phyloP scores from a whole-genome alignment of 1,139 yeast species.

The Zhuliangozyma parablackwelliae region DNA sequence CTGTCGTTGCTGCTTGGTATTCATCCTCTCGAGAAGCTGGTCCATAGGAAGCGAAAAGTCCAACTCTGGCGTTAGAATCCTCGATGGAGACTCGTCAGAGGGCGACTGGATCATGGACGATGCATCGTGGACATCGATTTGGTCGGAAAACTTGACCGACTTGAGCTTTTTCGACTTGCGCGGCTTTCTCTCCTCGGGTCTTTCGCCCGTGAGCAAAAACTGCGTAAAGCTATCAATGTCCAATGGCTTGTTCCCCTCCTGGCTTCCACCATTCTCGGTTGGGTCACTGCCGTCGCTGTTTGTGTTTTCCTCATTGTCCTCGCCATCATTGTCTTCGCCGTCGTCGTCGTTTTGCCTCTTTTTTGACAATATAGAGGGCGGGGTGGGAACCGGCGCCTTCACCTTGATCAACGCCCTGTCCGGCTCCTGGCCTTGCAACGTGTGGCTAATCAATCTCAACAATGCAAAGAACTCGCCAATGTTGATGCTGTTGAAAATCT shows the following conservation, averaged over 20 bases:
- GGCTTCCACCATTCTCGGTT: conserved; percentile 1
- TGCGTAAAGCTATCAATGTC: conserved; percentile 75
- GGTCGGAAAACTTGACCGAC: conserved; percentile 69
- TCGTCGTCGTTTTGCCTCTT: conserved; percentile 46
- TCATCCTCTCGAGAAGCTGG: conserved; percentile 49
- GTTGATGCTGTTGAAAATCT: conserved; percentile 49
- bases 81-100: conserved; percentile 10
- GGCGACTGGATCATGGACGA: conserved; percentile 25
- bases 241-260: conserved; percentile 27
- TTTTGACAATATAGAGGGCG: conserved; percentile 61
- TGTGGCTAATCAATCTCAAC: conserved; percentile 59
- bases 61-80: conserved; percentile 13
- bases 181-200: conserved; percentile 43
- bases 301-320: conserved; percentile 18
- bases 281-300: not conserved
- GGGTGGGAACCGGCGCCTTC: conserved; percentile 60
- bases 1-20: conserved; percentile 22
- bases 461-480: conserved; percentile 77
- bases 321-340: conserved; percentile 26
- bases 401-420: conserved; percentile 45
- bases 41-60: conserved; percentile 74
- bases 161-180: conserved; percentile 41
- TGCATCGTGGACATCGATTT: conserved; percentile 40
- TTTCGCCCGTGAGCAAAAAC: conserved; percentile 67
- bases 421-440: conserved; percentile 45